Evolutionary conservation across 2,329 filamentous ascomycete species (phyloP).

Genomic region (Fusarium tanahbumbuense): DNA sequence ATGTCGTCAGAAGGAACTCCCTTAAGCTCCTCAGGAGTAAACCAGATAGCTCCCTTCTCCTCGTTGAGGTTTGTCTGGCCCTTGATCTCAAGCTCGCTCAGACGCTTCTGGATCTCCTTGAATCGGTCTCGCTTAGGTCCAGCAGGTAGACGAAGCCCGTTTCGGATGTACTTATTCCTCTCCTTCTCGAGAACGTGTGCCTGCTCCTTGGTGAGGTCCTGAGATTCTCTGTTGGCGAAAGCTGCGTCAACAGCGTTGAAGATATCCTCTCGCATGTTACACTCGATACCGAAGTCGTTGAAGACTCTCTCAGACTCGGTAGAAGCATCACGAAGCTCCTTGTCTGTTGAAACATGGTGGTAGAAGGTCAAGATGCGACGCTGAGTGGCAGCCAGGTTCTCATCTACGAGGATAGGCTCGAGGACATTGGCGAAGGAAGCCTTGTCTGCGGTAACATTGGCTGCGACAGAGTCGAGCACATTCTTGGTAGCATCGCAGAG

Average conservation of each 20-base stretch:
- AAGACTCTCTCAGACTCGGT: conserved; percentile 80
- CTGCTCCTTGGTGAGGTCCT: conserved; percentile 74
- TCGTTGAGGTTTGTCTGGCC: conserved; percentile 87
- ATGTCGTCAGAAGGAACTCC: conserved; percentile 80
- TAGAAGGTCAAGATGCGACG: conserved; percentile 81
- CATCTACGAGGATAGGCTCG: conserved; percentile 77
- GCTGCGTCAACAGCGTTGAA: conserved; percentile 74
- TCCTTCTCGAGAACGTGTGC: conserved; percentile 81
- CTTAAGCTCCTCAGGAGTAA: conserved; percentile 77
- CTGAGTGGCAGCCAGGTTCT: conserved; percentile 71
- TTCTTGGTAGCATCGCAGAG: conserved; percentile 72
- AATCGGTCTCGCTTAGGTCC: conserved; percentile 80
- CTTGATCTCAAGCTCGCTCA: conserved; percentile 78
- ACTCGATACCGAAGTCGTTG: conserved; percentile 82
- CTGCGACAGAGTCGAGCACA: conserved; percentile 75
- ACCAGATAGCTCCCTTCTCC: conserved; percentile 84
- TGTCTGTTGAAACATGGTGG: conserved; percentile 78
- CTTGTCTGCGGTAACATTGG: conserved; percentile 64
- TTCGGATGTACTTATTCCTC: conserved; percentile 79
- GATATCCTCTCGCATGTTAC: conserved; percentile 83
- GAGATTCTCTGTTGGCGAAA: conserved; percentile 63
- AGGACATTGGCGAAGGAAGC: conserved; percentile 67
- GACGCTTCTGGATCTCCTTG: conserved; percentile 86
- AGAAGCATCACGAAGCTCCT: conserved; percentile 77
- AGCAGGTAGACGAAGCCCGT: conserved; percentile 77